Percentiles rank a stretch among this genome's conserved stretches.
Conservation (phyloP, 805 yeast species). For the Dipodascus albidus region DNA sequence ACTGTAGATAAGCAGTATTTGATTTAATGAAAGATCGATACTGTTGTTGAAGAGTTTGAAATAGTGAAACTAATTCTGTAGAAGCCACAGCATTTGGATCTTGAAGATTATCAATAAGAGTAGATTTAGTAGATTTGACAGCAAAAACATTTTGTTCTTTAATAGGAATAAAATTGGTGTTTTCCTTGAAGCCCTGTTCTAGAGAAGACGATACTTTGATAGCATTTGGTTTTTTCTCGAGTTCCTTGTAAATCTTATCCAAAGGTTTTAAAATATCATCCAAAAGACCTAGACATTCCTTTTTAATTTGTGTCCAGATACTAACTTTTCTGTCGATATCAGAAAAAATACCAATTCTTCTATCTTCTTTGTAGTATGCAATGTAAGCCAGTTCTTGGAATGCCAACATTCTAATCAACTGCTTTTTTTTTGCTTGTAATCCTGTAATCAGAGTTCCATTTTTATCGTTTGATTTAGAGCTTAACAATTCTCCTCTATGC, state of each 20-base stretch:
- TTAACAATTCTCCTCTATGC: slow-evolving; percentile 20
- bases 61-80: slow-evolving; percentile 9
- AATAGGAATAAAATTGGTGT: slow-evolving; percentile 1
- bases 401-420: slow-evolving; percentile 24
- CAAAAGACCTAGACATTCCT: slow-evolving; percentile 16
- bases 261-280: slow-evolving; percentile 6
- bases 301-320: slow-evolving; percentile 23
- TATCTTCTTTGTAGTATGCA: slow-evolving; percentile 17
- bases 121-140: slow-evolving; percentile 6
- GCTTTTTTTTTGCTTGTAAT: slow-evolving; percentile 16
- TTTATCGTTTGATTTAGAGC: slow-evolving; percentile 21
- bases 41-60: slow-evolving; percentile 4
- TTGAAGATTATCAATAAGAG: slow-evolving; percentile 15
- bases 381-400: slow-evolving; percentile 28
- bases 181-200: background rate
- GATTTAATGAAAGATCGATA: slow-evolving; percentile 15
- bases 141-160: slow-evolving; percentile 6
- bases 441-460: slow-evolving; percentile 31
- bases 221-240: slow-evolving; percentile 4
- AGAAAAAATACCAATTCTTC: slow-evolving; percentile 26
- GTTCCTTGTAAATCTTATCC: slow-evolving; percentile 2
- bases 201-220: slow-evolving; percentile 4
- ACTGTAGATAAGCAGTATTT: slow-evolving; percentile 16
- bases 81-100: slow-evolving; percentile 19
- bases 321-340: slow-evolving; percentile 24